phyloP scores from a whole-genome alignment of 192 early-diverging fungal genomes.

The Mycoemilia scoparia region DNA sequence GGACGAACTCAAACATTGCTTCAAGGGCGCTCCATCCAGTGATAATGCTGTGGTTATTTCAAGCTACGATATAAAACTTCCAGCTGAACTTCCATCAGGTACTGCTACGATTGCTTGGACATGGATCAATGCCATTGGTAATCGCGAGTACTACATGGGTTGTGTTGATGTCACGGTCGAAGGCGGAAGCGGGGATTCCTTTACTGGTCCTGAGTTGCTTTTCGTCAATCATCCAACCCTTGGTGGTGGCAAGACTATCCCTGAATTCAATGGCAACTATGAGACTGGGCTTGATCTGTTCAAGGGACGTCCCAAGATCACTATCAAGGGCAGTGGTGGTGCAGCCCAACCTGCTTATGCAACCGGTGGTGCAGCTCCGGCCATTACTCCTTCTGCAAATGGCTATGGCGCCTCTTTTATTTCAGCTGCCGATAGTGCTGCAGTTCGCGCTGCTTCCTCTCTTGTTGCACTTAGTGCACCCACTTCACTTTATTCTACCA shows the following conservation, averaged over 20 bases:
- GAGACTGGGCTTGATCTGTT: constrained; percentile 29
- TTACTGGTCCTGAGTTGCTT: constrained; percentile 25
- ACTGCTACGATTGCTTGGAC: constrained; percentile 39
- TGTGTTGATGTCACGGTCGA: constrained; percentile 39
- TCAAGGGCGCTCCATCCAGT: constrained; percentile 9
- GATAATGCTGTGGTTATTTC: constrained; percentile 12
- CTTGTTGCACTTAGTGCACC: no score
- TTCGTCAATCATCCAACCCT: constrained; percentile 29
- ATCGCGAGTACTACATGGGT: constrained; percentile 45
- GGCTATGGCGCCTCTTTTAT: no score
- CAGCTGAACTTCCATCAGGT: constrained; percentile 29
- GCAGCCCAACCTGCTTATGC: no score
- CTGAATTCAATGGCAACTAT: constrained; percentile 26
- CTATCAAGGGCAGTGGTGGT: constrained; percentile 20
- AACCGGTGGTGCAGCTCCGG: neutral
- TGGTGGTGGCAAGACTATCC: constrained; percentile 22
- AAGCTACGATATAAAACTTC: constrained; percentile 32
- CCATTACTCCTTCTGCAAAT: neutral
- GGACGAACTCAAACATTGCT: constrained; percentile 4
- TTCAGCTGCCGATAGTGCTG: constrained; percentile 2
- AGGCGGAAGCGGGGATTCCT: constrained; percentile 2
- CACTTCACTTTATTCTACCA: no score
- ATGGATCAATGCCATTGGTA: constrained; percentile 43
- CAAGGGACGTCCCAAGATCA: constrained; percentile 19
- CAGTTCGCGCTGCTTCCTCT: constrained; percentile 2